Percentiles rank a stretch among this genome's conserved stretches.
Evolutionary conservation across 129 eudicot genomes (phyloP).

Genomic region (Flaveria linearis): DNA sequence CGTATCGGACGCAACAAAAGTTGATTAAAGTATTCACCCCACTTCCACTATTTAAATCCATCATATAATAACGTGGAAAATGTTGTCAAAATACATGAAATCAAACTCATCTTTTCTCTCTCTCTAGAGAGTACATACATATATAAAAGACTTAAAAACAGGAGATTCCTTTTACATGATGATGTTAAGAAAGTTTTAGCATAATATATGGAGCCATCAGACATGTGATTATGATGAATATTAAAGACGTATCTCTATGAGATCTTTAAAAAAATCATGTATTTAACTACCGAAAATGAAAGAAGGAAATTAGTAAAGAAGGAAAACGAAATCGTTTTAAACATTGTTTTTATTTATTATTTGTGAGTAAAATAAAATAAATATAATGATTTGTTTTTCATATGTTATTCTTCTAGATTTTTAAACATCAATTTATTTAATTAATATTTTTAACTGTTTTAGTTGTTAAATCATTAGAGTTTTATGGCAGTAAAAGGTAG

Average conservation of each 20-base stretch:
- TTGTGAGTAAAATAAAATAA: not conserved
- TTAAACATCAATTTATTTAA: no score
- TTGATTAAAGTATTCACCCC: conserved; percentile 3
- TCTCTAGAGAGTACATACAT: not conserved
- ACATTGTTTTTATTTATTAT: not conserved
- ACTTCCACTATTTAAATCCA: conserved; percentile 7
- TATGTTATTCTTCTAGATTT: no score
- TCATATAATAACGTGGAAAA: conserved; percentile 31
- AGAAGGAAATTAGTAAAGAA: not conserved
- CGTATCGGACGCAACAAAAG: conserved; percentile 30
- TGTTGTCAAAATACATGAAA: conserved; percentile 18
- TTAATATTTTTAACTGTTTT: no score
- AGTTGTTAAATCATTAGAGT: no score
- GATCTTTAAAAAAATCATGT: not conserved
- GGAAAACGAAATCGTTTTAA: not conserved
- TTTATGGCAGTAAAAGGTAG: no score
- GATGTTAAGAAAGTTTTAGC: not conserved
- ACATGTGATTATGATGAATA: not conserved
- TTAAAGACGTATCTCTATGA: not conserved
- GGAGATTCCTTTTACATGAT: not conserved
- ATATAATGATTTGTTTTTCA: not conserved
- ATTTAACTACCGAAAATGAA: not conserved
- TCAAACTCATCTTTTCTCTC: not conserved
- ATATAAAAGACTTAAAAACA: not conserved
- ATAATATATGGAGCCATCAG: not conserved